phyloP scores from a whole-genome alignment of 805 yeast species.

The Candida schatavii region DNA sequence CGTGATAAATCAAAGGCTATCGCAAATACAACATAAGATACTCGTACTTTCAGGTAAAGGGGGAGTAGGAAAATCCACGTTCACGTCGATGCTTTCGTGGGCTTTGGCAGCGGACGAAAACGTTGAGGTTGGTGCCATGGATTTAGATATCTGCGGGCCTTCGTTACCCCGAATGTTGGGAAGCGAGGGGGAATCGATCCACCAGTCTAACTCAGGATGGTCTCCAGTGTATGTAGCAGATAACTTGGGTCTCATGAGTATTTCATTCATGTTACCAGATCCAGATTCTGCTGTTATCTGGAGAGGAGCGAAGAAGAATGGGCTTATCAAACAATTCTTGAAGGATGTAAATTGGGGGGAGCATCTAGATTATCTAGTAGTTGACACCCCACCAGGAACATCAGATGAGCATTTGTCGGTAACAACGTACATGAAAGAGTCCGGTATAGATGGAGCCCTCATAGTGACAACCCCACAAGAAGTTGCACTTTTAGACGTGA shows the following conservation, averaged over 20 bases:
- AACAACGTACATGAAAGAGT: slow-evolving; percentile 80
- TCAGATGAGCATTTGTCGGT: slow-evolving; percentile 95
- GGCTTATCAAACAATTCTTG: slow-evolving; percentile 86
- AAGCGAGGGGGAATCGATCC: slow-evolving; percentile 79
- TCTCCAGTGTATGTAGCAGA: slow-evolving; percentile 95
- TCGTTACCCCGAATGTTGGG: slow-evolving; percentile 94
- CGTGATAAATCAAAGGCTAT: slow-evolving; percentile 63
- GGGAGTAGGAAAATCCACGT: slow-evolving; percentile 97
- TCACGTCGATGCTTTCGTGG: slow-evolving; percentile 95
- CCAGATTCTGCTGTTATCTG: slow-evolving; percentile 92
- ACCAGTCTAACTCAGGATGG: slow-evolving; percentile 91
- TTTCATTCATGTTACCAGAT: slow-evolving; percentile 91
- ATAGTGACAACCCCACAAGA: slow-evolving; percentile 98
- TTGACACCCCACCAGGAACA: slow-evolving; percentile 99
- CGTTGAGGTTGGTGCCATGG: slow-evolving; percentile 93
- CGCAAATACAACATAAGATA: slow-evolving; percentile 71
- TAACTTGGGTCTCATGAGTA: slow-evolving; percentile 92
- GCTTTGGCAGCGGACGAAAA: slow-evolving; percentile 80
- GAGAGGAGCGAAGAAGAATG: slow-evolving; percentile 96
- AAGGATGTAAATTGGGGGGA: slow-evolving; percentile 96
- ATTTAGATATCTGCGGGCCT: slow-evolving; percentile 96
- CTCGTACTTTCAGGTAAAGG: slow-evolving; percentile 81
- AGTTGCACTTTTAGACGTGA: slow-evolving; percentile 88
- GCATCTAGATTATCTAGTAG: slow-evolving; percentile 71
- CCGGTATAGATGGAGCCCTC: slow-evolving; percentile 93